Evolutionary conservation across 2,329 filamentous ascomycete species (phyloP).

Genomic region (Fusarium metavorans): DNA sequence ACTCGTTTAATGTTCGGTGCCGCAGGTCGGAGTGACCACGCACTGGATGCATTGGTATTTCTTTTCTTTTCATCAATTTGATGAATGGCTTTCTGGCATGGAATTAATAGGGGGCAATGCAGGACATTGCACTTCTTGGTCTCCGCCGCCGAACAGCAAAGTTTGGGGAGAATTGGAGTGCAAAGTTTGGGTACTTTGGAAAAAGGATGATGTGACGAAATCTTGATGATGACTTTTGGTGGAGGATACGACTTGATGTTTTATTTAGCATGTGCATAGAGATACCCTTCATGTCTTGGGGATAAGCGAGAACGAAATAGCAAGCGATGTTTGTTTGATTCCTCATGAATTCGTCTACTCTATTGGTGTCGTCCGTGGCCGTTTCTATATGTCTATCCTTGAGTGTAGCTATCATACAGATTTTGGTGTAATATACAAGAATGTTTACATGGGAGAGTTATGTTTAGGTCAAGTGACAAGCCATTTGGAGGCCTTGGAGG

Average conservation of each 20-base stretch:
- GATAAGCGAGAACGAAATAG: conserved; percentile 44
- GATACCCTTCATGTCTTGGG: conserved; percentile 48
- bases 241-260: conserved; percentile 41
- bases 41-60: conserved; percentile 47
- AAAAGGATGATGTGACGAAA: conserved; percentile 34
- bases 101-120: conserved; percentile 42
- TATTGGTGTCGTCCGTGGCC: background rate
- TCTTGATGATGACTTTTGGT: conserved; percentile 41
- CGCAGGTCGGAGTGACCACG: conserved; percentile 46
- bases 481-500: background rate
- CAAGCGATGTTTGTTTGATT: conserved; percentile 45
- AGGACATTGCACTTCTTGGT: conserved; percentile 42
- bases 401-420: conserved; percentile 6
- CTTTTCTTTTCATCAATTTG: conserved; percentile 1
- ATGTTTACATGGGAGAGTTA: background rate
- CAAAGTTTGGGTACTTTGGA: conserved; percentile 12
- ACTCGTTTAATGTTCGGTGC: conserved; percentile 37
- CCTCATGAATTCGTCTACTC: conserved; percentile 21
- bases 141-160: conserved; percentile 14
- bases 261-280: conserved; percentile 46
- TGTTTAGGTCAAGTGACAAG: background rate
- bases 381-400: background rate
- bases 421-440: background rate
- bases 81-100: conserved; percentile 12
- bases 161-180: conserved; percentile 31